Base-by-base conservation (phyloP, 164 flowering plant genomes). In the Warburgia ugandensis region DNA sequence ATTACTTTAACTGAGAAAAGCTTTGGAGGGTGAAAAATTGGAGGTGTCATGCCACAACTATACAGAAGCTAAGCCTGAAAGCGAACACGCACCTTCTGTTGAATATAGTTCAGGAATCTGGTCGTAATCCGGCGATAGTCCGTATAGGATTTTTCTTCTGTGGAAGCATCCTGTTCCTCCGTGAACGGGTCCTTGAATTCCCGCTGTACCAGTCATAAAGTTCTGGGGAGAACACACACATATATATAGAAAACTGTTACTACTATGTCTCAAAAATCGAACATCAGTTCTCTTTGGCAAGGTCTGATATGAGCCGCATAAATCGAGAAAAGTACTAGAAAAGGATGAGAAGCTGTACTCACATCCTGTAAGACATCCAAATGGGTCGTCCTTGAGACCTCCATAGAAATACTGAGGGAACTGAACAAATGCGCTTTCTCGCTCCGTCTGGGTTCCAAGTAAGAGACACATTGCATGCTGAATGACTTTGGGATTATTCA, bases 401-500 rank as follows among this genome's bases (percentile, higher is more conserved):
- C 68, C 68, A 27, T 83, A 71, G 63, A 73, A 78, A 0, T 0
- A 0, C 13, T 80, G 86, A 0, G 86, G 84, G 26, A 14, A 60
- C 44, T 78, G 84, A 52, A 72, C 81, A 52, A 57, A 80, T 0
- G 49, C 83, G 5, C 39, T 6, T 1, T 80, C 71, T 20, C 25
- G 38, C 31, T 71, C 74, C 0, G 48, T 29, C 8, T 72, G 45
- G 22, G 31, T 20, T 5, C 68, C 80, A 0, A 80, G 52, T 0
- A 74, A 45, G 0, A 72, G 20, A 43, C 83, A 83, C 77, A 83
- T 74, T 12, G 86, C 77, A 14, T 73, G 70, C 20, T 56, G 63
- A 50, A 70, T 52, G 19, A 71, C 37, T 22, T 64, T 54, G 11
- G 86, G 75, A 47, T 80, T 77, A 59, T 80, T 80, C 4, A 19